Evolutionary conservation across 2,329 filamentous ascomycete species (phyloP).

Genomic region (Xylariaceae sp.): DNA sequence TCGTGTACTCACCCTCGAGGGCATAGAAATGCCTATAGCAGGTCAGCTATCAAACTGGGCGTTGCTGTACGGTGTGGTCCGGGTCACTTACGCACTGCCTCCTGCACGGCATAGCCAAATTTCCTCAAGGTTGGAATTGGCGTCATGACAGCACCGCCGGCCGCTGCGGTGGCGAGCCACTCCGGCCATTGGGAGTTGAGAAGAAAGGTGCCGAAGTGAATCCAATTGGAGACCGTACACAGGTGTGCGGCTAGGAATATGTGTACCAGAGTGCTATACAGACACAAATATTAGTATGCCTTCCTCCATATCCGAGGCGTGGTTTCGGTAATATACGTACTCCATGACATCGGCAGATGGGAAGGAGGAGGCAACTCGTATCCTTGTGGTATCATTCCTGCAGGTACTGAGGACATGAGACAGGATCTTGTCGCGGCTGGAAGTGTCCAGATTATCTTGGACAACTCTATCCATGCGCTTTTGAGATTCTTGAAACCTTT

Average conservation of each 20-base stretch:
- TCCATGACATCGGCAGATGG: slow-evolving; percentile 41
- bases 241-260: slow-evolving; percentile 50
- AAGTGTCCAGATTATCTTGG: slow-evolving; percentile 35
- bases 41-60: slow-evolving; percentile 5
- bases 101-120: slow-evolving; percentile 50
- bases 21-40: slow-evolving; percentile 23
- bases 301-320: no score
- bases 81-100: slow-evolving; percentile 37
- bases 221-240: slow-evolving; percentile 50
- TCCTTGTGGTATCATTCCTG: slow-evolving; percentile 40
- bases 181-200: slow-evolving; percentile 49
- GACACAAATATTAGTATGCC: no score
- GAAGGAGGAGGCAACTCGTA: slow-evolving; percentile 51
- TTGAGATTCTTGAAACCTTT: slow-evolving; percentile 31
- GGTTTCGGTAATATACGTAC: no score
- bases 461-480: slow-evolving; percentile 32
- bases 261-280: slow-evolving; percentile 51
- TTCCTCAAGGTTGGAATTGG: slow-evolving; percentile 51
- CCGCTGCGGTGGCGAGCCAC: slow-evolving; percentile 51
- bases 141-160: slow-evolving; percentile 52
- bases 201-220: slow-evolving; percentile 54
- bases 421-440: slow-evolving; percentile 54
- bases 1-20: slow-evolving; percentile 22
- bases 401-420: slow-evolving; percentile 56
- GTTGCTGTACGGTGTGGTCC: not conserved